These are phyloP conservation scores for Rhododendron mucronatum DNA, from an alignment of 148 eudicot species.

Conservation along the genomic window DNA sequence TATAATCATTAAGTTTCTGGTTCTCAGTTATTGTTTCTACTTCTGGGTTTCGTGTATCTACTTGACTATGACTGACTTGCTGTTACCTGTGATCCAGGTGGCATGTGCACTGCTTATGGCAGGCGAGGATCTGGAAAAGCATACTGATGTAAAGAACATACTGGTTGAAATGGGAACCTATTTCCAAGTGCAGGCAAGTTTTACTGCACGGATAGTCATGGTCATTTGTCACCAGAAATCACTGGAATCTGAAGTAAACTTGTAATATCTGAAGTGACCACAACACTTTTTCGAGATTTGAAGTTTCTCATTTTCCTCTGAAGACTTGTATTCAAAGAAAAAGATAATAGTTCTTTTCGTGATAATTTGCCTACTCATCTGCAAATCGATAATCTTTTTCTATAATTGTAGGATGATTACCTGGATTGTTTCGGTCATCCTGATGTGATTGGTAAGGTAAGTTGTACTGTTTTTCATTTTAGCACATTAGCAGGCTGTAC, in stretches of 20 bases:
- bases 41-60: background rate
- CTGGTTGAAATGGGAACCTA: slow-evolving; percentile 68
- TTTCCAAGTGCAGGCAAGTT: slow-evolving; percentile 68
- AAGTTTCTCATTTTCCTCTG: background rate
- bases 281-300: background rate
- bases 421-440: slow-evolving; percentile 75
- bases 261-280: background rate
- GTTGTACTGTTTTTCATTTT: background rate
- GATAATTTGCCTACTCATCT: background rate
- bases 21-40: background rate
- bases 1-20: background rate
- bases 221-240: background rate
- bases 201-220: background rate
- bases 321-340: background rate
- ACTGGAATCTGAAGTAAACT: background rate
- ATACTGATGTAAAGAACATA: slow-evolving; percentile 48
- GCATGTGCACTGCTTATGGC: slow-evolving; percentile 83
- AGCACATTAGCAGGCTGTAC: background rate
- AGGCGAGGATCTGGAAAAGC: slow-evolving; percentile 70
- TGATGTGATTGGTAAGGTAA: slow-evolving; percentile 68
- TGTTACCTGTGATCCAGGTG: slow-evolving; percentile 38
- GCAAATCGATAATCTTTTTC: background rate
- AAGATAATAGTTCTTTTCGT: background rate
- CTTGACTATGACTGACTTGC: background rate
- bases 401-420: slow-evolving; percentile 56